These are phyloP conservation scores for Ganoderma sp. DNA, from an alignment of 1,284 basidiomycete genomes.

Conservation along the genomic window DNA sequence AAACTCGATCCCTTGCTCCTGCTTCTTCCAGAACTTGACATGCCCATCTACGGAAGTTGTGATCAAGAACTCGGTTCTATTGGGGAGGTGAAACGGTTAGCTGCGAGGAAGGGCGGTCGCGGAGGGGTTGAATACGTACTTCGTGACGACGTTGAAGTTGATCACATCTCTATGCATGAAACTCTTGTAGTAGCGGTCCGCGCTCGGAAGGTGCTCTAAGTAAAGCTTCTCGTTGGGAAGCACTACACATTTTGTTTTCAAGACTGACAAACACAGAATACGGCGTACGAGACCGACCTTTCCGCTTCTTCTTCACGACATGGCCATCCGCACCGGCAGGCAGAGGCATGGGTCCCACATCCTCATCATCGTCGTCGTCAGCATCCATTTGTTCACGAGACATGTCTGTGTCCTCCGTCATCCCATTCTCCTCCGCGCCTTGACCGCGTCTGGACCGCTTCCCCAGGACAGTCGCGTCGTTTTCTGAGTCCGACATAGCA, in stretches of 20 bases:
- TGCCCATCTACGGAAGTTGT: constrained; percentile 96
- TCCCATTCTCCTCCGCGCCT: constrained; percentile 30
- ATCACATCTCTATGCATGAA: constrained; percentile 98
- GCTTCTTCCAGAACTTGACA: constrained; percentile 99
- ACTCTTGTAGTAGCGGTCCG: constrained; percentile 95
- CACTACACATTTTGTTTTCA: constrained; percentile 45
- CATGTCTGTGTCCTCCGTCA: constrained; percentile 31
- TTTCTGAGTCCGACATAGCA: constrained; percentile 49
- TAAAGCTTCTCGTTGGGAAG: constrained; percentile 84
- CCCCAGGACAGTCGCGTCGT: constrained; percentile 58
- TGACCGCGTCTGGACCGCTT: constrained; percentile 61
- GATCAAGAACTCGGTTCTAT: constrained; percentile 89
- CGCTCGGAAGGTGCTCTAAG: constrained; percentile 88
- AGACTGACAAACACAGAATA: background rate
- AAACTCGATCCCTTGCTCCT: constrained; percentile 90
- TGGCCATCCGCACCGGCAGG: constrained; percentile 50
- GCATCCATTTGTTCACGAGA: constrained; percentile 29
- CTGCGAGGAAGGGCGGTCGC: constrained; percentile 2
- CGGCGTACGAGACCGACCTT: constrained; percentile 54
- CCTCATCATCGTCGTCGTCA: constrained; percentile 60
- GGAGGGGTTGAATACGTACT: constrained; percentile 51
- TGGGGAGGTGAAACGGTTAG: background rate
- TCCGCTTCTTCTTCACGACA: constrained; percentile 69
- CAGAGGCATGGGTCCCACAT: constrained; percentile 80
- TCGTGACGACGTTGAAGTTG: constrained; percentile 87